phyloP scores from a whole-genome alignment of 495 filamentous ascomycete species.

The Baudoinia panamericana region DNA sequence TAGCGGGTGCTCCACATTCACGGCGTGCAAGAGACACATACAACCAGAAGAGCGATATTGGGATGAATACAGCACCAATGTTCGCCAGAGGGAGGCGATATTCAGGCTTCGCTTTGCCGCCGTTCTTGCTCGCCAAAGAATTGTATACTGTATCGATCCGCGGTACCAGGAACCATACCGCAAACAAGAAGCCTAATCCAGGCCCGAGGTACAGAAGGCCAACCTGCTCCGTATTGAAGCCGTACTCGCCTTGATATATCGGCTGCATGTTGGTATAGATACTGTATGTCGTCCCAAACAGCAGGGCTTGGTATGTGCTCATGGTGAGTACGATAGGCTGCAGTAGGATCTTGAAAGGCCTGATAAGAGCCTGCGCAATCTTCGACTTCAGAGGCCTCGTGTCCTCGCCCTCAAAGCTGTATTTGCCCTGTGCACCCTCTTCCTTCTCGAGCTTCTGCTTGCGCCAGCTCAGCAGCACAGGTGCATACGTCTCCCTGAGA shows the following conservation, averaged over 20 bases:
- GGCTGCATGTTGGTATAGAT: constrained; percentile 24
- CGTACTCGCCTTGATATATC: constrained; percentile 21
- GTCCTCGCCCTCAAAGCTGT: constrained; percentile 20
- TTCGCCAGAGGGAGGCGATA: constrained; percentile 23
- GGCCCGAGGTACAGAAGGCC: constrained; percentile 23
- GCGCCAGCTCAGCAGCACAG: constrained; percentile 17
- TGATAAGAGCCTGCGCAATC: constrained; percentile 8
- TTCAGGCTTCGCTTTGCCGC: constrained; percentile 29
- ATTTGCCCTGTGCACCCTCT: constrained; percentile 2
- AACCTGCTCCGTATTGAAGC: constrained; percentile 23
- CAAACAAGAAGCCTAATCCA: constrained; percentile 26
- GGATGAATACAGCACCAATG: constrained; percentile 21
- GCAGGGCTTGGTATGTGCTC: constrained; percentile 22
- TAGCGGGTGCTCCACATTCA: no score
- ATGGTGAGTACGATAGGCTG: constrained; percentile 24
- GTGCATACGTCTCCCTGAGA: constrained; percentile 22
- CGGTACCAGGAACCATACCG: constrained; percentile 33
- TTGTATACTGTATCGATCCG: constrained; percentile 32
- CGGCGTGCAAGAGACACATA: no score
- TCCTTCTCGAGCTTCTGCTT: constrained; percentile 19
- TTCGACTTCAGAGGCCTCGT: constrained; percentile 12
- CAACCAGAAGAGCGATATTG: constrained; percentile 20
- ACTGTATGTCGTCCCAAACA: constrained; percentile 23
- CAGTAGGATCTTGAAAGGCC: constrained; percentile 19
- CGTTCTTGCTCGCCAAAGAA: constrained; percentile 21